phyloP scores from a whole-genome alignment of 2,329 filamentous ascomycete species.

The Talaromyces piceae region DNA sequence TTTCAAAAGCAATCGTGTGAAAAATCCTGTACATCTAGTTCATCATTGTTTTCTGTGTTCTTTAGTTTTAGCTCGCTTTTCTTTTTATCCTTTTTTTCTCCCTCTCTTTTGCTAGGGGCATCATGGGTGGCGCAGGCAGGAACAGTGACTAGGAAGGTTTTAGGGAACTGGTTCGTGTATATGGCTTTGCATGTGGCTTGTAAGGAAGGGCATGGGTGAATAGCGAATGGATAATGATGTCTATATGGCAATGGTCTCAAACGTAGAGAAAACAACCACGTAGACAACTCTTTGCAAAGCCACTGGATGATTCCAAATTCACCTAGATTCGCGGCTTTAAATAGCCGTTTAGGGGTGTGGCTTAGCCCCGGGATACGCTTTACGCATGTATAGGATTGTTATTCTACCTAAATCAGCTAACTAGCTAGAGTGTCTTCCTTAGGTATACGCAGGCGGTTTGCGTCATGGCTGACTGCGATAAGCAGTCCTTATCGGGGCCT shows the following conservation, averaged over 20 bases:
- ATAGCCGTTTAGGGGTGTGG: too few species aligned
- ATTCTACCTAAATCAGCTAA: too few species aligned
- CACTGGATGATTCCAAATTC: not conserved
- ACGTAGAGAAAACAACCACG: too few species aligned
- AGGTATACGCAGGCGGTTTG: not conserved
- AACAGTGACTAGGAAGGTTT: not conserved
- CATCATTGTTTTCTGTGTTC: too few species aligned
- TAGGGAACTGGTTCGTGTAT: not conserved
- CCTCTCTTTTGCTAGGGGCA: not conserved
- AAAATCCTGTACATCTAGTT: not conserved
- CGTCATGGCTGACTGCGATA: not conserved
- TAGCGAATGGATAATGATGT: not conserved
- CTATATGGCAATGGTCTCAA: not conserved
- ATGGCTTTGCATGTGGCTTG: not conserved
- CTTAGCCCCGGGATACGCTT: not conserved
- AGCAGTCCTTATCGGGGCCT: not conserved
- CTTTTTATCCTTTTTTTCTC: constrained; percentile 1
- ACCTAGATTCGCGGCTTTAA: too few species aligned
- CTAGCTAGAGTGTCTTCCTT: too few species aligned
- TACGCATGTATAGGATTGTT: not conserved
- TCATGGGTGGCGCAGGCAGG: constrained; percentile 3
- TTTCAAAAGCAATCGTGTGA: not conserved
- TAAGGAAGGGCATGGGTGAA: not conserved
- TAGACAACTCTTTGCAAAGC: too few species aligned
- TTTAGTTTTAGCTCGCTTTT: too few species aligned